Conservation (phyloP, 768 basidiomycete genomes). For the Porphyrellus cyaneotinctus region DNA sequence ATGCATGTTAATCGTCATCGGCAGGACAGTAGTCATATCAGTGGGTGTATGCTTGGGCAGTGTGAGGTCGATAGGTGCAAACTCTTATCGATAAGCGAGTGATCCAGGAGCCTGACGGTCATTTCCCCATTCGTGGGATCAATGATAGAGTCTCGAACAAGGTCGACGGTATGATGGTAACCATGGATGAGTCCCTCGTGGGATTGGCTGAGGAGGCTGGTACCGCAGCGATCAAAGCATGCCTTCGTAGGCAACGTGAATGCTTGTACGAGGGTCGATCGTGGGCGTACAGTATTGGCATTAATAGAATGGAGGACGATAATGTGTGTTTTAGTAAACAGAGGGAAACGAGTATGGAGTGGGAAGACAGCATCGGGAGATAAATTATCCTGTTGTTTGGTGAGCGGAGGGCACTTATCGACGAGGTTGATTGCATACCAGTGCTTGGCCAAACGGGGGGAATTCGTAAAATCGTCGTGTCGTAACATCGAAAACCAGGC, state of each 20-base stretch:
- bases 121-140: background rate
- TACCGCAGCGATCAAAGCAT: background rate
- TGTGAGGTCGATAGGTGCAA: background rate
- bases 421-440: background rate
- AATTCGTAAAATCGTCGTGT: background rate
- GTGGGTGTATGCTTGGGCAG: background rate
- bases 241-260: background rate
- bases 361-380: background rate
- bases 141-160: background rate
- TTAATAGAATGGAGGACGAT: background rate
- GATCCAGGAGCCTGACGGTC: background rate
- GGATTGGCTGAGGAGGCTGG: background rate
- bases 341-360: background rate
- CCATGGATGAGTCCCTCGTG: background rate
- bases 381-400: background rate
- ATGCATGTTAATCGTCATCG: background rate
- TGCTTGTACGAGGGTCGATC: background rate
- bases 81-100: background rate
- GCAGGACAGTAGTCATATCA: background rate
- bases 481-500: background rate
- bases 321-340: background rate
- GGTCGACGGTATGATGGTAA: too few relatives aligned
- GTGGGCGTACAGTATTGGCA: too few relatives aligned
- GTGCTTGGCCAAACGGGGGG: background rate
- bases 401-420: background rate